Percentiles rank a stretch among this genome's conserved stretches.
These are phyloP conservation scores for Vitis amurensis DNA, from an alignment of 164 flowering plant species.

Conservation along the genomic window DNA sequence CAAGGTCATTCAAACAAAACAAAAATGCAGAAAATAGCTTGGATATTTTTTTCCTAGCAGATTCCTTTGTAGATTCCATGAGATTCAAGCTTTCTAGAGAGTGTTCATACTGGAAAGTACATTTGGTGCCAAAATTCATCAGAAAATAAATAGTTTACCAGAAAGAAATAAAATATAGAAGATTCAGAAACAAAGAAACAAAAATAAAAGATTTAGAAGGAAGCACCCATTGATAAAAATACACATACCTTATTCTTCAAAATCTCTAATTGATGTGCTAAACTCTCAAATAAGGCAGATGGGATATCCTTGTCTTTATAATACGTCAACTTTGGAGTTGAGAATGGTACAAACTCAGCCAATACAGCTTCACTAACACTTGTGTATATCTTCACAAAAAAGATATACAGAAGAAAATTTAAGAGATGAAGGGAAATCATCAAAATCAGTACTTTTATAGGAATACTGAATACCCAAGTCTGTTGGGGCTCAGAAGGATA, in stretches of 20 bases:
- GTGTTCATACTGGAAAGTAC: conserved; percentile 37
- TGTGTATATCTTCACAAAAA: conserved; percentile 52
- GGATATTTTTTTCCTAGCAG: conserved; percentile 36
- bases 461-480: too few relatives aligned
- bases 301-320: conserved; percentile 42
- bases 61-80: conserved; percentile 22
- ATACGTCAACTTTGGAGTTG: conserved; percentile 42
- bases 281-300: conserved; percentile 2
- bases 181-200: neutral
- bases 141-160: neutral
- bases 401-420: neutral
- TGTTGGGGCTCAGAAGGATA: too few relatives aligned
- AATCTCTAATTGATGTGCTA: conserved; percentile 19
- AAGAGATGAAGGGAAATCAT: neutral
- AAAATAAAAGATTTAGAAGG: neutral
- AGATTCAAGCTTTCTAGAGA: conserved; percentile 26
- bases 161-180: neutral
- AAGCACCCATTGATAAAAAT: neutral
- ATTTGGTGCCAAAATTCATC: neutral
- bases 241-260: conserved; percentile 39
- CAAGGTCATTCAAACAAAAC: conserved; percentile 73
- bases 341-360: conserved; percentile 48
- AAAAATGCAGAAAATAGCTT: conserved; percentile 37
- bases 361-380: conserved; percentile 56
- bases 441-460: neutral